Evolutionary conservation across 345 rosid species (phyloP).

Genomic region (Eucalyptus rudis): DNA sequence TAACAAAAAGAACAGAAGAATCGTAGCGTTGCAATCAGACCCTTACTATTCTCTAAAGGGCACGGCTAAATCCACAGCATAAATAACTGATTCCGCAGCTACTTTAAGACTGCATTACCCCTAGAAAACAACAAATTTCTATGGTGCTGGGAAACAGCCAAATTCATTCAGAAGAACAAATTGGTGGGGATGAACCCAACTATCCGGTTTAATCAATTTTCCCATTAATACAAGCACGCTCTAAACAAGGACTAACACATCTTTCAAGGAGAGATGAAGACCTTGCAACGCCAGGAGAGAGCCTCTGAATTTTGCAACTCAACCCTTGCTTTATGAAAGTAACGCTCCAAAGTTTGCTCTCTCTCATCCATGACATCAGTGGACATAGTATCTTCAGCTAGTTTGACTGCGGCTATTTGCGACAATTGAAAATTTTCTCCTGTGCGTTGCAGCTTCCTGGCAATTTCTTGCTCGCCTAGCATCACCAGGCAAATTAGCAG

Average conservation of each 20-base stretch:
- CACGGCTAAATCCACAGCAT: neutral
- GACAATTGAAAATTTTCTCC: constrained; percentile 69
- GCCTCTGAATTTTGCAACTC: constrained; percentile 32
- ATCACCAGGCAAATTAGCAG: constrained; percentile 60
- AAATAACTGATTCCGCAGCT: neutral
- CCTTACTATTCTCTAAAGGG: neutral
- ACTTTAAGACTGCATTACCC: neutral
- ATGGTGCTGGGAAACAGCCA: neutral
- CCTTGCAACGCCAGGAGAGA: constrained; percentile 68
- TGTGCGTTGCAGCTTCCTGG: constrained; percentile 53
- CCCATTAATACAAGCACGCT: neutral
- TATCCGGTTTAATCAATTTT: neutral
- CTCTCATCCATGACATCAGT: constrained; percentile 46
- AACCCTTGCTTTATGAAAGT: constrained; percentile 17
- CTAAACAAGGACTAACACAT: neutral
- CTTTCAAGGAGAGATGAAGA: constrained; percentile 42
- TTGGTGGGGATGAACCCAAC: neutral
- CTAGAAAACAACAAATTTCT: neutral
- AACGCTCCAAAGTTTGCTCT: constrained; percentile 39
- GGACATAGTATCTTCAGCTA: constrained; percentile 62
- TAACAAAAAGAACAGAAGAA: too few species aligned
- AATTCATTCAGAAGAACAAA: neutral
- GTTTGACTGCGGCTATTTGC: constrained; percentile 70
- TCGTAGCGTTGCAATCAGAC: neutral
- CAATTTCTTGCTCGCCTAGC: constrained; percentile 55